A percentile compares a stretch with the other conserved stretches of the same genome.
Evolutionary conservation across 768 basidiomycete genomes (phyloP).

Genomic region (Lenzites betulinus): DNA sequence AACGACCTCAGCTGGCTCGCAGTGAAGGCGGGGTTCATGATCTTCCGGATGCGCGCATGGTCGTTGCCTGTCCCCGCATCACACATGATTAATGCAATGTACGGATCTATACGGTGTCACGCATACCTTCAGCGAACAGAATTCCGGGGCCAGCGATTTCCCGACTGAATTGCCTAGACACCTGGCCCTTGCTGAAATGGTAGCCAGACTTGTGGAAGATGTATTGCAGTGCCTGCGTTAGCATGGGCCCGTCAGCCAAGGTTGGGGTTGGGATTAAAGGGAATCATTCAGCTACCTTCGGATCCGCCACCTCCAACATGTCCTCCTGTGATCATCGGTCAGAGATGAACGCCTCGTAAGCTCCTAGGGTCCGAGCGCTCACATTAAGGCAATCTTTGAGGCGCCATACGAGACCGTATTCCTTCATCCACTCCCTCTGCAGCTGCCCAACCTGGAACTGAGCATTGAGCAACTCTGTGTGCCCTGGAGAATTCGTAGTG

Average conservation of each 20-base stretch:
- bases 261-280: no score
- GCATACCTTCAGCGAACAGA: slow-evolving; percentile 20
- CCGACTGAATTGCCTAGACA: slow-evolving; percentile 18
- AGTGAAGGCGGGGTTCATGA: slow-evolving; percentile 29
- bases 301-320: slow-evolving; percentile 13
- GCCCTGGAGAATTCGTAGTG: not conserved
- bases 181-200: slow-evolving; percentile 30
- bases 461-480: not conserved
- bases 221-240: slow-evolving; percentile 30
- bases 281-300: slow-evolving; percentile 11
- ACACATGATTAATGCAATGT: no score
- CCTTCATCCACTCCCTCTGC: slow-evolving; percentile 16
- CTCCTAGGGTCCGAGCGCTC: not conserved
- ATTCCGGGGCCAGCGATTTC: slow-evolving; percentile 24
- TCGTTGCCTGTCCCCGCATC: slow-evolving; percentile 18
- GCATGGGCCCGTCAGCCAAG: not conserved
- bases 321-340: slow-evolving; percentile 12
- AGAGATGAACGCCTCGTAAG: not conserved
- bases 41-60: slow-evolving; percentile 27
- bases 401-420: slow-evolving; percentile 26
- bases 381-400: slow-evolving; percentile 25
- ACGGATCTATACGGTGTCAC: no score
- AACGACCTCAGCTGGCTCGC: slow-evolving; percentile 25
- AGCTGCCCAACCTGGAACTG: slow-evolving; percentile 26
- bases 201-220: slow-evolving; percentile 33